phyloP scores from a whole-genome alignment of 768 basidiomycete genomes.

The Lentinula boryana region DNA sequence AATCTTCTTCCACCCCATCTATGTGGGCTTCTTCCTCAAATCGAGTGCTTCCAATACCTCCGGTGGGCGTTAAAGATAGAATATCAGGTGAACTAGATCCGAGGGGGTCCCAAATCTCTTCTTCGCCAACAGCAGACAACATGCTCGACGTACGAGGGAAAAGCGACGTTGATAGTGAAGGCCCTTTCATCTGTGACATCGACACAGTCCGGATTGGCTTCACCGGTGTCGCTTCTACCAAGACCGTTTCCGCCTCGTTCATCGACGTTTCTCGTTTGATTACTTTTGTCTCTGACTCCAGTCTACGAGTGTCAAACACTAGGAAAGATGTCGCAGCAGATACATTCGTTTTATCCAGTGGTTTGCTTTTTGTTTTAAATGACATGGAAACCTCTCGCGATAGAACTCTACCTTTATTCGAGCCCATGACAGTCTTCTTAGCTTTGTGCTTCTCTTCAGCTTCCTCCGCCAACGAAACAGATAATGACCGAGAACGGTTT shows the following conservation, averaged over 20 bases:
- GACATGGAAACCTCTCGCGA: constrained; percentile 77
- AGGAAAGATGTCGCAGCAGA: constrained; percentile 6
- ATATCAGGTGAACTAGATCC: constrained; percentile 35
- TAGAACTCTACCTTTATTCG: constrained; percentile 45
- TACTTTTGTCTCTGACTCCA: constrained; percentile 8
- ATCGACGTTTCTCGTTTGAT: not conserved
- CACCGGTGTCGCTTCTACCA: constrained; percentile 54
- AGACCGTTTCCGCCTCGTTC: constrained; percentile 25
- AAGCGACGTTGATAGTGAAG: constrained; percentile 4
- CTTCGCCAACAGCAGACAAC: constrained; percentile 18
- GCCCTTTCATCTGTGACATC: constrained; percentile 3
- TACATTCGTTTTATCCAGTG: not conserved
- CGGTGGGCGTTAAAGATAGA: constrained; percentile 19
- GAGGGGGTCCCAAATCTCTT: constrained; percentile 33
- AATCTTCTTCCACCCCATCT: not conserved
- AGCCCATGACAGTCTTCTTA: constrained; percentile 23
- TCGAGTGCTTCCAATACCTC: not conserved
- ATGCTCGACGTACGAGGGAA: not conserved
- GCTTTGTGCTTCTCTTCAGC: constrained; percentile 32
- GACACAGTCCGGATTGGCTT: constrained; percentile 24
- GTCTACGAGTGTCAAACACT: constrained; percentile 13
- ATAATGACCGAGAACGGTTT: constrained; percentile 55
- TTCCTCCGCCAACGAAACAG: constrained; percentile 66
- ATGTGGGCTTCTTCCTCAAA: not conserved
- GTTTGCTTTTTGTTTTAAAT: constrained; percentile 10